phyloP scores from a whole-genome alignment of 495 filamentous ascomycete genomes.

The Penicillium angulare region DNA sequence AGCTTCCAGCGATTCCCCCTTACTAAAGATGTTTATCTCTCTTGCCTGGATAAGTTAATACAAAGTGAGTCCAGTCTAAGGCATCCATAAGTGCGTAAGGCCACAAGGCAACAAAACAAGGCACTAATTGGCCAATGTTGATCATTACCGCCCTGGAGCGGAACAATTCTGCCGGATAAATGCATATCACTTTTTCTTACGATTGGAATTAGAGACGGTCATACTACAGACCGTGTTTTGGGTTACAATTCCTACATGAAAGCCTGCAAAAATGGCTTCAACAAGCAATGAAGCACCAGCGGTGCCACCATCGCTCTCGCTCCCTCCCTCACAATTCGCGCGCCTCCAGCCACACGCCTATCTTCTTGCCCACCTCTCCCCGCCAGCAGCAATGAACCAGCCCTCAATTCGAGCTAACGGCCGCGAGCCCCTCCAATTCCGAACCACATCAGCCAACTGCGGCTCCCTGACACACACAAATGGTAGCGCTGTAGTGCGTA shows the following conservation, averaged over 20 bases:
- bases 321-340: conserved; percentile 80
- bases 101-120: no score
- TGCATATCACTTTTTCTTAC: conserved; percentile 24
- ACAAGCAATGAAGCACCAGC: conserved; percentile 22
- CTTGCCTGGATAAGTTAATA: no score
- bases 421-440: conserved; percentile 65
- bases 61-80: no score
- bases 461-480: conserved; percentile 81
- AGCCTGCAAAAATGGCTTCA: conserved; percentile 21
- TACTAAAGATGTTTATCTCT: no score
- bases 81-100: no score
- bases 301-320: conserved; percentile 54
- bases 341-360: conserved; percentile 85
- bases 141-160: conserved; percentile 15
- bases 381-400: conserved; percentile 50
- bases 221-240: no score
- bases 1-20: no score
- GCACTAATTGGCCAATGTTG: no score
- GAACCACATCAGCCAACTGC: conserved; percentile 69
- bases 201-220: neutral
- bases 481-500: conserved; percentile 82
- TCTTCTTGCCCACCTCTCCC: conserved; percentile 81
- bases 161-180: conserved; percentile 35
- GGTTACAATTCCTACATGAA: neutral
- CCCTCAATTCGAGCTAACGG: conserved; percentile 74